A percentile compares a stretch with the other conserved stretches of the same genome.
Evolutionary conservation across 2,329 filamentous ascomycete species (phyloP).

Genomic region (Fusarium udum): DNA sequence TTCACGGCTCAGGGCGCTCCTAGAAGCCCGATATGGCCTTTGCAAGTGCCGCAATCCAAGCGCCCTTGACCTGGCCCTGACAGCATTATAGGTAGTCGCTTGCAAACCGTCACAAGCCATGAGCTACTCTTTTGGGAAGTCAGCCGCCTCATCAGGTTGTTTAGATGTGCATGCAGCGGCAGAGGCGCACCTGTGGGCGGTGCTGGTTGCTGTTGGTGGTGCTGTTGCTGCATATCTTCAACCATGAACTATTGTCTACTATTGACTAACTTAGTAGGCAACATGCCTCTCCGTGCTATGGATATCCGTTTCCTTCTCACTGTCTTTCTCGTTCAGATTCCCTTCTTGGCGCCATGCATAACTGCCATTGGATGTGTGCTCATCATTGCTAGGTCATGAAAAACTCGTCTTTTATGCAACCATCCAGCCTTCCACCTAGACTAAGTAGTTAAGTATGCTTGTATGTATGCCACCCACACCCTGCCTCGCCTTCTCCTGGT

Average conservation of each 20-base stretch:
- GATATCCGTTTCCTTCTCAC: background rate
- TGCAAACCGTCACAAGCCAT: background rate
- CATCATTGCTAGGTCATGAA: conserved; percentile 22
- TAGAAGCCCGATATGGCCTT: conserved; percentile 1
- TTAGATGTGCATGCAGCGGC: conserved; percentile 16
- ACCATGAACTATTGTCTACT: background rate
- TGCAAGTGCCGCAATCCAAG: conserved; percentile 18
- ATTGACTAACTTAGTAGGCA: background rate
- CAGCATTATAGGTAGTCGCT: conserved; percentile 2
- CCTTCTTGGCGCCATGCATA: conserved; percentile 26
- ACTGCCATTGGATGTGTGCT: background rate
- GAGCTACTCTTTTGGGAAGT: background rate
- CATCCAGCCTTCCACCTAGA: background rate
- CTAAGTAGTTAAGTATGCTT: background rate
- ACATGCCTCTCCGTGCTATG: background rate
- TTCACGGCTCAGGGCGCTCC: conserved; percentile 9
- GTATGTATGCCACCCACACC: conserved; percentile 16
- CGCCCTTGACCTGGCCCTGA: conserved; percentile 17
- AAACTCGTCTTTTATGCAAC: conserved; percentile 19
- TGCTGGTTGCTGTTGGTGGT: background rate
- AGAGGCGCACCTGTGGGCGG: conserved; percentile 10
- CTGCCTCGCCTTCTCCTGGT: background rate
- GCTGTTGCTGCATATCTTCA: conserved; percentile 1
- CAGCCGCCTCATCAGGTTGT: background rate
- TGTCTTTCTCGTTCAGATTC: background rate